Percentiles rank a stretch among this genome's conserved stretches.
Evolutionary conservation across 208 protist species (phyloP).

Genomic region (Kentomonas sorsogonicus): DNA sequence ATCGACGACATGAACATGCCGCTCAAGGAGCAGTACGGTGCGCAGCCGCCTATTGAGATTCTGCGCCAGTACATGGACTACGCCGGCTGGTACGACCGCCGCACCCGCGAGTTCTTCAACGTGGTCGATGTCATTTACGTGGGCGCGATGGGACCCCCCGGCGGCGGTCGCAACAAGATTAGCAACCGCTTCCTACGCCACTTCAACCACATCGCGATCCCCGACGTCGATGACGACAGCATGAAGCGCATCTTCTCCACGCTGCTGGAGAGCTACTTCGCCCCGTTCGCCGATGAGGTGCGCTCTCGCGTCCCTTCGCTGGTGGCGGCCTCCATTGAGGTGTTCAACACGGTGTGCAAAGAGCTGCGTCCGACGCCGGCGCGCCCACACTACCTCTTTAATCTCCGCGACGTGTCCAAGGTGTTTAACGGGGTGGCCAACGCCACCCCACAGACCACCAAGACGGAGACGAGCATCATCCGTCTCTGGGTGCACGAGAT

Average conservation of each 20-base stretch:
- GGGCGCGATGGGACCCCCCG: conserved; percentile 96
- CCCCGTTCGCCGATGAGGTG: conserved; percentile 83
- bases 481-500: conserved; percentile 96
- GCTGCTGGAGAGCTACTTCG: conserved; percentile 94
- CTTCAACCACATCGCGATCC: conserved; percentile 97
- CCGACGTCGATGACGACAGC: conserved; percentile 93
- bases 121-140: conserved; percentile 94
- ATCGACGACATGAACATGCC: conserved; percentile 99
- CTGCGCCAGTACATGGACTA: conserved; percentile 98
- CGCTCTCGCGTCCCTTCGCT: conserved; percentile 57
- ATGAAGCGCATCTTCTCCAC: conserved; percentile 94
- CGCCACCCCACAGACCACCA: conserved; percentile 63
- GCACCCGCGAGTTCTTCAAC: conserved; percentile 91
- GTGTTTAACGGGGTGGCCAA: conserved; percentile 95
- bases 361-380: conserved; percentile 96
- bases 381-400: conserved; percentile 99
- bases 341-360: conserved; percentile 91
- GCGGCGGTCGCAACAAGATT: conserved; percentile 94
- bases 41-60: conserved; percentile 98
- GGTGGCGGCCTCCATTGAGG: conserved; percentile 91
- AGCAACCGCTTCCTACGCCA: conserved; percentile 96
- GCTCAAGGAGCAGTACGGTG: conserved; percentile 94
- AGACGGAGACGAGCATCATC: conserved; percentile 47
- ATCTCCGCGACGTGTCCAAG: conserved; percentile 96
- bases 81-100: conserved; percentile 95